Evolutionary conservation across 768 basidiomycete genomes (phyloP).

Genomic region (Lentinula lateritia): DNA sequence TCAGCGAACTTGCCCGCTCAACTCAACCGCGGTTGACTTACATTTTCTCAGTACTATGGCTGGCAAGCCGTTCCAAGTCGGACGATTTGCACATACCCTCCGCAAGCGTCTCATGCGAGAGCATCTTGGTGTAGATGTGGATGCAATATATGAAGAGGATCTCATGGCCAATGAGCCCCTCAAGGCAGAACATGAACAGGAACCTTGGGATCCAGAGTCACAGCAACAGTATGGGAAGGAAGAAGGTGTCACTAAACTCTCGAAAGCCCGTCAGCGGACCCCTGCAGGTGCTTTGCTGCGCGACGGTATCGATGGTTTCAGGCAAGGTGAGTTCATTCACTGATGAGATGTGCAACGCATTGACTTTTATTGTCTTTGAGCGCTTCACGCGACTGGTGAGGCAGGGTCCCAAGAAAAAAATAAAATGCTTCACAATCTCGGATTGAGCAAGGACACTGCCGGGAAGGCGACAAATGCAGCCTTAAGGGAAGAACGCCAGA

Average conservation of each 20-base stretch:
- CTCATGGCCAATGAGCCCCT: constrained; percentile 49
- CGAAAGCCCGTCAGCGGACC: constrained; percentile 29
- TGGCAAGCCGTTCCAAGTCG: constrained; percentile 90
- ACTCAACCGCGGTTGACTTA: neutral
- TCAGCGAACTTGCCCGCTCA: constrained; percentile 24
- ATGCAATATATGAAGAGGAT: constrained; percentile 76
- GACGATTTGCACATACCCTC: constrained; percentile 92
- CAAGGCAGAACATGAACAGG: constrained; percentile 44
- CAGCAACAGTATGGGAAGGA: constrained; percentile 53
- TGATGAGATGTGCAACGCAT: neutral
- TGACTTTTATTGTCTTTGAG: constrained; percentile 24
- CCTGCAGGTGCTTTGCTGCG: constrained; percentile 26
- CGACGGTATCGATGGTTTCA: constrained; percentile 30
- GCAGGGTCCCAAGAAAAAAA: constrained; percentile 26
- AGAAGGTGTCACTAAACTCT: constrained; percentile 36
- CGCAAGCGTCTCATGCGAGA: constrained; percentile 94
- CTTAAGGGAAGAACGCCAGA: constrained; percentile 45
- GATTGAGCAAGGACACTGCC: constrained; percentile 32
- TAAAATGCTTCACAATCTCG: constrained; percentile 35
- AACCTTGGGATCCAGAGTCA: constrained; percentile 68
- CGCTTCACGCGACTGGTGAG: constrained; percentile 32
- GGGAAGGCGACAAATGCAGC: constrained; percentile 34
- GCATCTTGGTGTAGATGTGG: constrained; percentile 93
- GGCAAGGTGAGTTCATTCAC: constrained; percentile 42
- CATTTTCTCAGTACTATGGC: constrained; percentile 70